Evolutionary conservation across 1,284 basidiomycete species (phyloP).

Genomic region (Neotropicomus parvogracilis): DNA sequence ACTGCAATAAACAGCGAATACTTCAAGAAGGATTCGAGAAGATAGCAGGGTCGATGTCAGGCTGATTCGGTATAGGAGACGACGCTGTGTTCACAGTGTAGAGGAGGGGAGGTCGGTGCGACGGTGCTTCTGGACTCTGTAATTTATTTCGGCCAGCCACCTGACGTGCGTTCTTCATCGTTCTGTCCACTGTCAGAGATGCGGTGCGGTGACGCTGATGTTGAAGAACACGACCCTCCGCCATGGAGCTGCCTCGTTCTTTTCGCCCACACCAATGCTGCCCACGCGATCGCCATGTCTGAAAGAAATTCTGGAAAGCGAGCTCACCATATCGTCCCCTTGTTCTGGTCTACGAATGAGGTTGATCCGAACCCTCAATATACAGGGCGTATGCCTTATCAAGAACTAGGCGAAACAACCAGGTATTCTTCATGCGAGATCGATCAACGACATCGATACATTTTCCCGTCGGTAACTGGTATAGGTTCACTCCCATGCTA

Average conservation of each 20-base stretch:
- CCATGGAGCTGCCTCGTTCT: conserved; percentile 8
- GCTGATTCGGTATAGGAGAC: neutral
- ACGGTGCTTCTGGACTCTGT: conserved; percentile 28
- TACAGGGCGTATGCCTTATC: neutral
- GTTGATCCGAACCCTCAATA: conserved; percentile 5
- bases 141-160: conserved; percentile 28
- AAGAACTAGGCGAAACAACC: neutral
- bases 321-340: neutral
- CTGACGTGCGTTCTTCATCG: conserved; percentile 27
- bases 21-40: conserved; percentile 54
- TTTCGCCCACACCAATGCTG: neutral
- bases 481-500: too few species aligned
- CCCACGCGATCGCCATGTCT: neutral
- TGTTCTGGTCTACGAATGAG: neutral
- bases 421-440: neutral
- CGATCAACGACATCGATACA: conserved; percentile 3
- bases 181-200: conserved; percentile 14
- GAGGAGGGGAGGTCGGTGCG: conserved; percentile 8
- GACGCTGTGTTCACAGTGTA: conserved; percentile 9
- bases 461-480: neutral
- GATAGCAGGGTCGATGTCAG: conserved; percentile 21
- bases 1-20: conserved; percentile 80
- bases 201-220: conserved; percentile 27
- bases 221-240: conserved; percentile 11
- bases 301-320: neutral